These are phyloP conservation scores for Scutellaria barbata DNA, from an alignment of 257 asterid genomes.

Conservation along the genomic window DNA sequence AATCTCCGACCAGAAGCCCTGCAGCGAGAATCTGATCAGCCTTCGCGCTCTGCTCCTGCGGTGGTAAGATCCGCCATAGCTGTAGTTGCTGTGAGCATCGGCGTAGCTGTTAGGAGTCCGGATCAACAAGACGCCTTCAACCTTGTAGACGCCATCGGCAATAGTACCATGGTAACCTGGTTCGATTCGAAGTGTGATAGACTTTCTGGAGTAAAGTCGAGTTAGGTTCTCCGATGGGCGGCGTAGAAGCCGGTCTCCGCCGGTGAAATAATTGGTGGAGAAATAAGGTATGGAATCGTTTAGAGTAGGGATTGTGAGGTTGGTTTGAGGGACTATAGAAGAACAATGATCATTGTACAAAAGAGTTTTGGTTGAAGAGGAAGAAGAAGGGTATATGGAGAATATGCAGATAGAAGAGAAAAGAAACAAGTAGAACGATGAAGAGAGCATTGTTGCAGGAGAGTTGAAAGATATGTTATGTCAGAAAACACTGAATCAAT, in stretches of 20 bases:
- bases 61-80: constrained; percentile 37
- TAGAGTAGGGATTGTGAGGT: constrained; percentile 12
- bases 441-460: constrained; percentile 10
- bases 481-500: no score
- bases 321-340: constrained; percentile 46
- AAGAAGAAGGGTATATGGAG: not conserved
- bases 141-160: constrained; percentile 40
- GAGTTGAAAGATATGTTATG: no score
- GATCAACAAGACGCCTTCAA: constrained; percentile 46
- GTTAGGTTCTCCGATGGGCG: not conserved
- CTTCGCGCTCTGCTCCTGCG: not conserved
- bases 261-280: constrained; percentile 21
- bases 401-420: constrained; percentile 18
- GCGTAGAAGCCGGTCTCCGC: constrained; percentile 17
- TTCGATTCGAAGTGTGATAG: constrained; percentile 33
- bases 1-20: constrained; percentile 65
- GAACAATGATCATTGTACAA: constrained; percentile 57
- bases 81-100: not conserved
- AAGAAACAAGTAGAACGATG: constrained; percentile 36
- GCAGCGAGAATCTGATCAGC: constrained; percentile 41
- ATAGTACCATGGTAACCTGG: constrained; percentile 41
- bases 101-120: constrained; percentile 12
- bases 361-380: constrained; percentile 6
- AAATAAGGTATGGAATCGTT: constrained; percentile 6
- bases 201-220: not conserved